phyloP scores from a whole-genome alignment of 2,329 filamentous ascomycete genomes.

The Colletotrichum sp. region DNA sequence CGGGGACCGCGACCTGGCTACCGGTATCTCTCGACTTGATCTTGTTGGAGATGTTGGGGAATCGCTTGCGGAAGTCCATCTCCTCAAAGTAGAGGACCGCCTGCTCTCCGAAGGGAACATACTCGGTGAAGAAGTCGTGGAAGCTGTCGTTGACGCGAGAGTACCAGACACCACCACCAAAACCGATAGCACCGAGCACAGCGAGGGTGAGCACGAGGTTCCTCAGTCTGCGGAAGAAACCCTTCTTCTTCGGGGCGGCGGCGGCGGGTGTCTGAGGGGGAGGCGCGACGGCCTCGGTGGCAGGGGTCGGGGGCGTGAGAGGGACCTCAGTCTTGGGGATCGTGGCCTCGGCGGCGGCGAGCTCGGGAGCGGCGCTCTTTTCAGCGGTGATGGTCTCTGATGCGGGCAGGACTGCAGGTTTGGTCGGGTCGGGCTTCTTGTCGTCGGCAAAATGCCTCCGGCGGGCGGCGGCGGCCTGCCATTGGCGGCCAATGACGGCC shows the following conservation, averaged over 20 bases:
- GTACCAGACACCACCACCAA: slow-evolving; percentile 89
- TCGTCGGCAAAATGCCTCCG: slow-evolving; percentile 62
- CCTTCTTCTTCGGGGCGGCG: slow-evolving; percentile 62
- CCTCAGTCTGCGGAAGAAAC: slow-evolving; percentile 74
- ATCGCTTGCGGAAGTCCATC: slow-evolving; percentile 87
- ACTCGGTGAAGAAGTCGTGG: slow-evolving; percentile 99
- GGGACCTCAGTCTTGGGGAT: slow-evolving; percentile 43
- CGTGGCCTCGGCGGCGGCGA: slow-evolving; percentile 41
- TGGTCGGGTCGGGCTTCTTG: slow-evolving; percentile 56
- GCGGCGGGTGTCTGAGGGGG: slow-evolving; percentile 38
- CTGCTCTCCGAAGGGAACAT: slow-evolving; percentile 92
- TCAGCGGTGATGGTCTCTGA: slow-evolving; percentile 58
- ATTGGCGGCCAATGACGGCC: slow-evolving; percentile 63
- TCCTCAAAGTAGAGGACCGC: slow-evolving; percentile 96
- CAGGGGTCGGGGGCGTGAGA: slow-evolving; percentile 40
- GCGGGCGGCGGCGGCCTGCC: slow-evolving; percentile 41
- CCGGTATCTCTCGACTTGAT: slow-evolving; percentile 59
- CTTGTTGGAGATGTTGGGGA: slow-evolving; percentile 56
- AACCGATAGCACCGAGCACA: slow-evolving; percentile 78
- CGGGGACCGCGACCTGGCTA: slow-evolving; percentile 80
- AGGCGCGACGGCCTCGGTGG: slow-evolving; percentile 35
- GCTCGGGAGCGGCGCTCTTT: slow-evolving; percentile 45
- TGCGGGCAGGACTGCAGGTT: slow-evolving; percentile 57
- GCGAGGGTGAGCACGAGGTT: slow-evolving; percentile 79
- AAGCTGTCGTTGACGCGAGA: slow-evolving; percentile 95